Evolutionary conservation across 2,329 filamentous ascomycete genomes (phyloP).

Genomic region (Aspergillus sp.): DNA sequence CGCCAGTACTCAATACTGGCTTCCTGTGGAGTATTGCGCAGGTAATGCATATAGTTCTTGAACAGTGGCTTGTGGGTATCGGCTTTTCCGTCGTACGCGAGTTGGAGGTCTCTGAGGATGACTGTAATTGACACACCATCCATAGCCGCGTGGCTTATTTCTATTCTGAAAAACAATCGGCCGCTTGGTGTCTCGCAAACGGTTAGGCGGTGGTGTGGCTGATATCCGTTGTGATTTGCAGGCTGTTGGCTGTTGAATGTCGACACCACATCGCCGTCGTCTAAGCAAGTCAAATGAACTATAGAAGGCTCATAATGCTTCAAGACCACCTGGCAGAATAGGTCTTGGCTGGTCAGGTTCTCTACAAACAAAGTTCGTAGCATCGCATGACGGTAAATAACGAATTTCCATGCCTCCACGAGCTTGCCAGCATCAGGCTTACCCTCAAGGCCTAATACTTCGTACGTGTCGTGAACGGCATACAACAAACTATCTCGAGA

Average conservation of each 20-base stretch:
- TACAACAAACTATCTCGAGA: conserved; percentile 36
- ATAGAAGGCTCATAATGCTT: conserved; percentile 30
- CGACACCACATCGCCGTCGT: conserved; percentile 29
- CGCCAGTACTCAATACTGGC: conserved; percentile 39
- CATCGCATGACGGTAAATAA: conserved; percentile 35
- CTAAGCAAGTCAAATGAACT: conserved; percentile 30
- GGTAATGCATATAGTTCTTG: conserved; percentile 35
- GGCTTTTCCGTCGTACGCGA: conserved; percentile 47
- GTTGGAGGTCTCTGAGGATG: conserved; percentile 47
- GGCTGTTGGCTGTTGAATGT: conserved; percentile 30
- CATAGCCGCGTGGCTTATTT: conserved; percentile 54
- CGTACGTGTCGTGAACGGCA: conserved; percentile 39
- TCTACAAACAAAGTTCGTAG: conserved; percentile 40
- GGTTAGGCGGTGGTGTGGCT: conserved; percentile 48
- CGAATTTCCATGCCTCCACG: conserved; percentile 30
- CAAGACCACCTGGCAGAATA: conserved; percentile 38
- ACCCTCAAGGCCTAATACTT: conserved; percentile 24
- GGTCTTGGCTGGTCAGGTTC: conserved; percentile 30
- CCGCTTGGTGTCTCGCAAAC: conserved; percentile 43
- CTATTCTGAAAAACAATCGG: conserved; percentile 47
- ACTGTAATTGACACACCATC: conserved; percentile 54
- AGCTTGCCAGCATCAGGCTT: conserved; percentile 29
- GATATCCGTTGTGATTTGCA: conserved; percentile 24
- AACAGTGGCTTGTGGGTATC: conserved; percentile 37
- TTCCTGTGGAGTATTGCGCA: conserved; percentile 26